Evolutionary conservation across 2,329 filamentous ascomycete genomes (phyloP).

Genomic region (Colletotrichum chlorophyti): DNA sequence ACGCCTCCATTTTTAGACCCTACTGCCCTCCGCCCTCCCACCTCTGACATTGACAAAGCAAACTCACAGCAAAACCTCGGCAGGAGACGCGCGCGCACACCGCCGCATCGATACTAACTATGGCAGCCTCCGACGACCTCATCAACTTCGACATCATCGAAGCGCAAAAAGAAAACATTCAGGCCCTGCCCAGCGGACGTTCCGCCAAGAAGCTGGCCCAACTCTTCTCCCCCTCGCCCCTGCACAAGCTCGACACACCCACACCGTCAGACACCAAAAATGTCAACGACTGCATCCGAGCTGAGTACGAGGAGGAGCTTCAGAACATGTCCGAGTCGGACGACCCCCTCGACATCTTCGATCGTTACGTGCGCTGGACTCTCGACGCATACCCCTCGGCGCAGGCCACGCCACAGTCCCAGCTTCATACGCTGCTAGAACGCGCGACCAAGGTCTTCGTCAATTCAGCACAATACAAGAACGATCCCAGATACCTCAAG

Average conservation of each 20-base stretch:
- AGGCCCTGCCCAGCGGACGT: slow-evolving; percentile 84
- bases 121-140: slow-evolving; percentile 59
- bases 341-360: slow-evolving; percentile 93
- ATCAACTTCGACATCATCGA: slow-evolving; percentile 93
- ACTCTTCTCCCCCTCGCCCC: slow-evolving; percentile 73
- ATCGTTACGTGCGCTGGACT: slow-evolving; percentile 97
- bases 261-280: slow-evolving; percentile 77
- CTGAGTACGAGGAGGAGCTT: slow-evolving; percentile 87
- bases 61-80: slow-evolving; percentile 12
- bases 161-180: slow-evolving; percentile 97
- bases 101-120: slow-evolving; percentile 40
- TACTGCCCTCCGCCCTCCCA: neutral
- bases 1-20: neutral
- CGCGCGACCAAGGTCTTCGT: slow-evolving; percentile 92
- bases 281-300: slow-evolving; percentile 79
- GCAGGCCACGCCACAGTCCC: slow-evolving; percentile 90
- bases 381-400: slow-evolving; percentile 93
- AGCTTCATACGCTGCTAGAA: slow-evolving; percentile 86
- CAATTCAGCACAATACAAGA: slow-evolving; percentile 86
- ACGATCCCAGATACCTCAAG: slow-evolving; percentile 91
- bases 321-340: slow-evolving; percentile 83
- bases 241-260: slow-evolving; percentile 64
- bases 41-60: slow-evolving; percentile 13
- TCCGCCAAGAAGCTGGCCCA: slow-evolving; percentile 89
- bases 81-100: slow-evolving; percentile 22